A percentile compares a stretch with the other conserved stretches of the same genome.
phyloP scores from a whole-genome alignment of 208 protist species.

The Trichomonas vaginalis region DNA sequence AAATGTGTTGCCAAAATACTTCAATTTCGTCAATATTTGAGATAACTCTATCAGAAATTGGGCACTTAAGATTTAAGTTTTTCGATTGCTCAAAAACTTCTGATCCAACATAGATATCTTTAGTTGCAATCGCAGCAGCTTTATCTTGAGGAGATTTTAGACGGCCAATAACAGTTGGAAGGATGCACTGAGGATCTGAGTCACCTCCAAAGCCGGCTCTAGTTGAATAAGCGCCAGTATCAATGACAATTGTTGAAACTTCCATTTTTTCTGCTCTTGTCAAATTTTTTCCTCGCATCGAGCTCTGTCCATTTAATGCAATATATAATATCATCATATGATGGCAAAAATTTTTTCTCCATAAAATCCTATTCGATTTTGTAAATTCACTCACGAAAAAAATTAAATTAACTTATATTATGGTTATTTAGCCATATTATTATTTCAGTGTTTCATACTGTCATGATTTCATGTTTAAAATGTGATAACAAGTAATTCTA shows the following conservation, averaged over 20 bases:
- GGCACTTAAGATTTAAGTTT: background rate
- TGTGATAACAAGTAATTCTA: too few relatives aligned
- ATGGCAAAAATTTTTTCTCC: too few relatives aligned
- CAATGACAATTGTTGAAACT: background rate
- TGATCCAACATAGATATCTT: background rate
- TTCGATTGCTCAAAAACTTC: background rate
- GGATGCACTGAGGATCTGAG: background rate
- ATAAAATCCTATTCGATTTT: too few relatives aligned
- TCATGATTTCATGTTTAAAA: too few relatives aligned
- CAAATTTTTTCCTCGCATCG: too few relatives aligned
- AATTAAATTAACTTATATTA: too few relatives aligned
- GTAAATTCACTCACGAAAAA: too few relatives aligned
- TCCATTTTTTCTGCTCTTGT: background rate
- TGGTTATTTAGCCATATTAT: too few relatives aligned
- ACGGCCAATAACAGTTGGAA: background rate
- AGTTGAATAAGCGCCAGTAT: background rate
- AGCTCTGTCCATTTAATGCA: too few relatives aligned
- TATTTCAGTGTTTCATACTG: too few relatives aligned
- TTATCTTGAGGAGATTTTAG: background rate
- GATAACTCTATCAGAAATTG: conserved; percentile 1
- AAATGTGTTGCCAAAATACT: conserved; percentile 1
- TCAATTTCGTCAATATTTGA: conserved; percentile 14
- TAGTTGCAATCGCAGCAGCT: background rate
- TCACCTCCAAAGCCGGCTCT: background rate
- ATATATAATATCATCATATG: too few relatives aligned